Evolutionary conservation across 805 yeast genomes (phyloP).

Genomic region (Wilhelminamyces savonicus): DNA sequence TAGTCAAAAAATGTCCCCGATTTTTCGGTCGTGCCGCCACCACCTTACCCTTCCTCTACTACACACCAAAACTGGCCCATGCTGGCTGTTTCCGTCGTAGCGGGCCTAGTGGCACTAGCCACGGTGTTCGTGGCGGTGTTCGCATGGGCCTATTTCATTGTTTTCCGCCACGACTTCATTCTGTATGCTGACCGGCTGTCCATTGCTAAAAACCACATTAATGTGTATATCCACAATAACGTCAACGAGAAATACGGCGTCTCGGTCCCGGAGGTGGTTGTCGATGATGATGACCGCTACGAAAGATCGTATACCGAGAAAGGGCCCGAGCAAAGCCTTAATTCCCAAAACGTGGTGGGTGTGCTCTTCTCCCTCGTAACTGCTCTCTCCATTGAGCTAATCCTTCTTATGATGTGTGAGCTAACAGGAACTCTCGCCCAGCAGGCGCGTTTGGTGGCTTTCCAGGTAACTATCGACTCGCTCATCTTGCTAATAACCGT

Average conservation of each 20-base stretch:
- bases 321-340: too few species aligned
- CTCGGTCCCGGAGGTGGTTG: constrained; percentile 11
- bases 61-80: too few species aligned
- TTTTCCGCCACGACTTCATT: constrained; percentile 20
- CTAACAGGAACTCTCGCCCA: constrained; percentile 16
- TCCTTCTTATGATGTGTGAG: constrained; percentile 32
- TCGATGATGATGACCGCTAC: constrained; percentile 6
- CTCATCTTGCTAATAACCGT: constrained; percentile 35
- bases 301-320: background rate
- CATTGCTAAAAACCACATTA: constrained; percentile 18
- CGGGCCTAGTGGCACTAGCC: constrained; percentile 10
- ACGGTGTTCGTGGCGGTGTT: constrained; percentile 7
- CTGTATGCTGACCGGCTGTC: constrained; percentile 14
- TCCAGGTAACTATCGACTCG: constrained; percentile 32
- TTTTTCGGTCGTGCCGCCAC: too few species aligned
- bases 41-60: too few species aligned
- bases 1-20: too few species aligned
- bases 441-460: constrained; percentile 22
- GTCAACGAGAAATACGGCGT: constrained; percentile 10
- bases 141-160: constrained; percentile 14
- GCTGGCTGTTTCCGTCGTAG: constrained; percentile 5
- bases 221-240: constrained; percentile 11
- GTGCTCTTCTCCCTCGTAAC: constrained; percentile 22
- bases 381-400: constrained; percentile 25
- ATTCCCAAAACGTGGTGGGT: constrained; percentile 17